Conservation (phyloP, 768 basidiomycete species). For the Cytidiella melzeri region DNA sequence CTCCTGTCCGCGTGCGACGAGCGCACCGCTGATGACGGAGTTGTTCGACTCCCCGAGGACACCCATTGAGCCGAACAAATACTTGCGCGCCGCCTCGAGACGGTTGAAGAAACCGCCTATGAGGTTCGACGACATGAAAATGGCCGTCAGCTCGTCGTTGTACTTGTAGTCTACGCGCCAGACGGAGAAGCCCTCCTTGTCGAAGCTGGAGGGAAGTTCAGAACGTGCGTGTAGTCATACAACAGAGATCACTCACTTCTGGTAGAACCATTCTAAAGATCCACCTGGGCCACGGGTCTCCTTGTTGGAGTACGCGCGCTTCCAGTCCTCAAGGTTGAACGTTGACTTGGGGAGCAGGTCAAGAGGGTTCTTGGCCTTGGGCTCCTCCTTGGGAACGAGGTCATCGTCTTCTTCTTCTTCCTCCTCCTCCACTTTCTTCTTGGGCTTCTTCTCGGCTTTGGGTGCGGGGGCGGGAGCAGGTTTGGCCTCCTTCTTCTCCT, state of each 20-base stretch:
- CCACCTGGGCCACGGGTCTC: constrained; percentile 85
- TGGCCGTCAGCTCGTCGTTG: constrained; percentile 85
- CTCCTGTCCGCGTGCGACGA: constrained; percentile 82
- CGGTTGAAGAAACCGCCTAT: constrained; percentile 97
- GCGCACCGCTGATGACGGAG: constrained; percentile 72
- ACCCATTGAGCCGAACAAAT: constrained; percentile 89
- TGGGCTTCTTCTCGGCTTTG: constrained; percentile 37
- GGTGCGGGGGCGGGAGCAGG: constrained; percentile 27
- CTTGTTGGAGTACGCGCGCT: constrained; percentile 95
- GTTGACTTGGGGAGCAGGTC: constrained; percentile 84
- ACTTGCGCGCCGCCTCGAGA: constrained; percentile 94
- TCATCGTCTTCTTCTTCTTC: constrained; percentile 64
- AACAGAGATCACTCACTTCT: constrained; percentile 55
- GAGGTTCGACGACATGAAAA: constrained; percentile 94
- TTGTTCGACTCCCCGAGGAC: constrained; percentile 80
- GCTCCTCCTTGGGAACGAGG: constrained; percentile 62
- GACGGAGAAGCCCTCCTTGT: constrained; percentile 82
- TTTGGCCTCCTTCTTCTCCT: constrained; percentile 52
- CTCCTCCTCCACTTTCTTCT: constrained; percentile 55
- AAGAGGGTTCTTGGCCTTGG: constrained; percentile 92
- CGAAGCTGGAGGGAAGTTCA: constrained; percentile 49
- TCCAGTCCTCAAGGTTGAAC: constrained; percentile 95
- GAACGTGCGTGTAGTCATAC: neutral
- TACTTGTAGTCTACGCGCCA: constrained; percentile 98
- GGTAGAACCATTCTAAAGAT: constrained; percentile 93